These are phyloP conservation scores for Bruguiera sexangula DNA, from an alignment of 345 rosid genomes.

Conservation along the genomic window DNA sequence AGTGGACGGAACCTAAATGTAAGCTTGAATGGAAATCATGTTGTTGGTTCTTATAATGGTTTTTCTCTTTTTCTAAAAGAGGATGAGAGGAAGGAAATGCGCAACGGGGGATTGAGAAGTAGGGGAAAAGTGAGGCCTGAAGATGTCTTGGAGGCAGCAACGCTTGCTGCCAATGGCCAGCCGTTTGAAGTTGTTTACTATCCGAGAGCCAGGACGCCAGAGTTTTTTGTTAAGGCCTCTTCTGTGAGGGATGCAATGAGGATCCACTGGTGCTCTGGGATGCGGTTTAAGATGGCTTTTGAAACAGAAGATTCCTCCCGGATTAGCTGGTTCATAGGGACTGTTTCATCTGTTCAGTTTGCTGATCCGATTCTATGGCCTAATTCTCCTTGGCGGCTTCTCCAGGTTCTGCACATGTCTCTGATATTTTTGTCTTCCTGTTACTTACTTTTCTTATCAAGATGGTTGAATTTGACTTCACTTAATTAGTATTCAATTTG, in stretches of 20 bases:
- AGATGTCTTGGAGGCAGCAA: constrained; percentile 23
- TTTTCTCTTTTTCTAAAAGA: constrained; percentile 19
- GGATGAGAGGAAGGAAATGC: constrained; percentile 14
- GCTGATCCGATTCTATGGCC: constrained; percentile 83
- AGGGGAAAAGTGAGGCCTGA: constrained; percentile 23
- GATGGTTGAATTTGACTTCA: background rate
- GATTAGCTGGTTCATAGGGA: constrained; percentile 32
- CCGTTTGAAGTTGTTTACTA: constrained; percentile 28
- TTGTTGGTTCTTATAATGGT: constrained; percentile 9
- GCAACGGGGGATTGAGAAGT: constrained; percentile 12
- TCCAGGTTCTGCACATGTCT: constrained; percentile 50
- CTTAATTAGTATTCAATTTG: background rate
- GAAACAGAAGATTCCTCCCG: constrained; percentile 31
- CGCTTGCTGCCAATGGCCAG: constrained; percentile 21
- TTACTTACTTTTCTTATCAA: background rate
- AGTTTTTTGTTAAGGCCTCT: constrained; percentile 27
- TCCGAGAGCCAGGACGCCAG: constrained; percentile 25
- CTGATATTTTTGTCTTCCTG: background rate
- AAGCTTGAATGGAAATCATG: too few relatives aligned
- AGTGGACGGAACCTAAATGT: constrained; percentile 16
- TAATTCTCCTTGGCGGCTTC: constrained; percentile 88
- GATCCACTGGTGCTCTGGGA: constrained; percentile 29
- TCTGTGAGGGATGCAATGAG: constrained; percentile 21
- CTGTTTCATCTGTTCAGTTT: constrained; percentile 37
- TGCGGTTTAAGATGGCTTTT: constrained; percentile 34